phyloP scores from a whole-genome alignment of 169 alveolate genomes.

The Theileria luwenshuni region DNA sequence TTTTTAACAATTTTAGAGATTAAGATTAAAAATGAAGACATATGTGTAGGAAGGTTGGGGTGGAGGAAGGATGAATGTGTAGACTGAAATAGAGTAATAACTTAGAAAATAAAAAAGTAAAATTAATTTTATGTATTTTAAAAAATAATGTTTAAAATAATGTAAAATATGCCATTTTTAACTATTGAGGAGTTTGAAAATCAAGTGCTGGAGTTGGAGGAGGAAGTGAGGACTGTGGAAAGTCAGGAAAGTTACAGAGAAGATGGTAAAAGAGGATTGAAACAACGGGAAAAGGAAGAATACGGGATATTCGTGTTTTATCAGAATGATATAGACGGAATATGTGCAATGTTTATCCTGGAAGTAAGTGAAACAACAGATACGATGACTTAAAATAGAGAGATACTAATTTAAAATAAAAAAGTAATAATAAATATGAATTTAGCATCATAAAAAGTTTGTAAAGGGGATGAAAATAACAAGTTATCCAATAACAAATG shows the following conservation, averaged over 20 bases:
- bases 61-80: too few species aligned
- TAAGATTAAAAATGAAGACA: too few species aligned
- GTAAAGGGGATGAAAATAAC: constrained; percentile 55
- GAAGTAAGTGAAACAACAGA: constrained; percentile 40
- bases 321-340: constrained; percentile 63
- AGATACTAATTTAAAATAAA: not conserved
- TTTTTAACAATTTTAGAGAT: too few species aligned
- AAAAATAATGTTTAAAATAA: not conserved
- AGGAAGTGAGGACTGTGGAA: not conserved
- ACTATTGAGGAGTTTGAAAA: constrained; percentile 61
- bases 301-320: constrained; percentile 60
- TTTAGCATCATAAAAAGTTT: constrained; percentile 60
- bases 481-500: constrained; percentile 56
- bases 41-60: too few species aligned
- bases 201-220: constrained; percentile 31
- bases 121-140: too few species aligned
- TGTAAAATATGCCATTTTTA: constrained; percentile 58
- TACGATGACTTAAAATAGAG: not conserved
- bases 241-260: not conserved
- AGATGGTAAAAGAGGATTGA: not conserved
- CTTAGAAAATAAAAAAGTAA: too few species aligned
- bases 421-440: not conserved
- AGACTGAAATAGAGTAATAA: too few species aligned
- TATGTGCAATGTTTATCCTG: constrained; percentile 60
- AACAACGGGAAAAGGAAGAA: constrained; percentile 3